Conservation (phyloP, 108 stramenopile species). For the Craspedostauros australis region DNA sequence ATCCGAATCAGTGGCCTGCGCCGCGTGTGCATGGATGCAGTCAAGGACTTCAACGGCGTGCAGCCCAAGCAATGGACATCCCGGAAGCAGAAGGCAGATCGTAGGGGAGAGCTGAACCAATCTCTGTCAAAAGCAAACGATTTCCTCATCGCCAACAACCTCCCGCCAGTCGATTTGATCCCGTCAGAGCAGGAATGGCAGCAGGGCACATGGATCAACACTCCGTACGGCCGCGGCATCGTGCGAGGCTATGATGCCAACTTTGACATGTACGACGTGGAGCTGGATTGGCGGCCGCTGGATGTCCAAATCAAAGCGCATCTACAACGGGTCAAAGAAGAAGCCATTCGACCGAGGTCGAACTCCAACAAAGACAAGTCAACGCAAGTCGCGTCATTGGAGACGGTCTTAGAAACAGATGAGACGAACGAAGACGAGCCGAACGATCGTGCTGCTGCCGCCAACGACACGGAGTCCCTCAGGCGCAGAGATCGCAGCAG, state of each 20-base stretch:
- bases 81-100: conserved; percentile 52
- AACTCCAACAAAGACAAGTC: conserved; percentile 24
- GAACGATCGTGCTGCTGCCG: background rate
- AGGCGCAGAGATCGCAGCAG: too few species aligned
- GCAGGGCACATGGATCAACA: conserved; percentile 67
- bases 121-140: conserved; percentile 68
- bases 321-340: conserved; percentile 33
- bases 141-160: conserved; percentile 33
- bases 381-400: conserved; percentile 26
- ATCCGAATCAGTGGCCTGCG: conserved; percentile 71
- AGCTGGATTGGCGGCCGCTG: conserved; percentile 81
- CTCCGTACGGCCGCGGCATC: conserved; percentile 75
- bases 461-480: background rate
- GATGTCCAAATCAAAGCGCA: conserved; percentile 70
- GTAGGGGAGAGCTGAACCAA: conserved; percentile 80
- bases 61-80: conserved; percentile 70
- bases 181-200: conserved; percentile 54
- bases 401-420: conserved; percentile 74
- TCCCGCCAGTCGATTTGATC: conserved; percentile 49
- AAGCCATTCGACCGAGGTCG: conserved; percentile 30
- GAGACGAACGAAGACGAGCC: conserved; percentile 26
- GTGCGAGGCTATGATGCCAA: conserved; percentile 65
- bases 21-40: conserved; percentile 78
- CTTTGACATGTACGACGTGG: conserved; percentile 74
- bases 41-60: conserved; percentile 70